Evolutionary conservation across 805 yeast species (phyloP), one percentile per base, ranked within the genome.

Genomic region (Brettanomyces bruxellensis): DNA sequence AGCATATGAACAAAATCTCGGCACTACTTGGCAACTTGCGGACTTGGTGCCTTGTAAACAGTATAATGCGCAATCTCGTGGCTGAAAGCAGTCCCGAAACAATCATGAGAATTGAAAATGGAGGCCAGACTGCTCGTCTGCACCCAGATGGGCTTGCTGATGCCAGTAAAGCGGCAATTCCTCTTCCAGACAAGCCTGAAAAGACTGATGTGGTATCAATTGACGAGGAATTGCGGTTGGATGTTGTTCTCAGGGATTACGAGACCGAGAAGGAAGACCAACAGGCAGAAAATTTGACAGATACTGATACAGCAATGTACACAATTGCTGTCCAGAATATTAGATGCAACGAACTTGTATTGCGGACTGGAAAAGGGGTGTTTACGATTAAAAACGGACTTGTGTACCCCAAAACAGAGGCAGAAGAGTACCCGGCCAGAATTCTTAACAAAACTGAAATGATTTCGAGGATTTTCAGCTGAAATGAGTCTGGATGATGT

Each of bases 31-130:
- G 47, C n/a, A 47, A 47, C 0, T 44, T 62, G 4, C 47, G 67
- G 12, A 60, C 46, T 22, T 62, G 66, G 67, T 56, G 58, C 34
- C 44, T 60, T 23, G 18, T 61, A 22, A 57, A 56, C 44, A 58
- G 49, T 22, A 35, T 61, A 9, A 35, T 62, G 12, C 43, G 59
- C 4, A 60, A 61, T 4, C 25, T 43, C 13, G 23, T 37, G 12
- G 12, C n/a, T 12, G 38, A 35, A 12, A 7, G 32, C 32, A 28
- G 32, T 28, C 32, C 32, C 11, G 32, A 22, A 8, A 24, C 14
- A 7, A 18, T 24, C 38, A 22, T 7, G 38, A 14, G 24, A 3
- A 22, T 36, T 3, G 12, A 36, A 28, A 28, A 28, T 28, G 32
- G 32, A 28, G 32, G 32, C 32, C 7, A 28, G 12, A 36, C 7